A percentile compares a stretch with the other conserved stretches of the same genome.
Conservation (phyloP, 352 stramenopile genomes). For the Aphanomyces stellatus region DNA sequence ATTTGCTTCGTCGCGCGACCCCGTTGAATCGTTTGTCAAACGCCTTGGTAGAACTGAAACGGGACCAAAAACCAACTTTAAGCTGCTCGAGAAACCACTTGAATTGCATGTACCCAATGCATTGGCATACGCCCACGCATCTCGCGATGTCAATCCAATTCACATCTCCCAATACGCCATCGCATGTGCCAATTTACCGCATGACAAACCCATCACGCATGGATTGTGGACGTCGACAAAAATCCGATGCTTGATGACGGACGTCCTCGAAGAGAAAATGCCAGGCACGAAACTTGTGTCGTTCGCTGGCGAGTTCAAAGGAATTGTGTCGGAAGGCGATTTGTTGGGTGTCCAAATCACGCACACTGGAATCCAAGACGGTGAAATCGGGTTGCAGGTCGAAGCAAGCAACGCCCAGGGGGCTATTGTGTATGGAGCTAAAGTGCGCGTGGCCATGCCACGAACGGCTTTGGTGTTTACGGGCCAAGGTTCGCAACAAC, state of each 20-base stretch:
- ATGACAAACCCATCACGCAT: conserved; percentile 76
- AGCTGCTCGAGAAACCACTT: too few relatives aligned
- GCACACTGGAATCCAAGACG: conserved; percentile 50
- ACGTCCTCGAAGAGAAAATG: conserved; percentile 28
- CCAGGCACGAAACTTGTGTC: conserved; percentile 50
- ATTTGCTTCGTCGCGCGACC: not conserved
- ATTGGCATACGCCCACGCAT: conserved; percentile 74
- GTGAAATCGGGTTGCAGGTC: conserved; percentile 56
- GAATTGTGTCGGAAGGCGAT: conserved; percentile 77
- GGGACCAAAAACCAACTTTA: too few relatives aligned
- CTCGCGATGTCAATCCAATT: conserved; percentile 78
- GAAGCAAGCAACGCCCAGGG: conserved; percentile 57
- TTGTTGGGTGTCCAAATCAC: conserved; percentile 62
- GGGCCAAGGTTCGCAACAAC: conserved; percentile 63
- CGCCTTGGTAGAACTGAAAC: too few relatives aligned
- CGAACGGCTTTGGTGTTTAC: conserved; percentile 77
- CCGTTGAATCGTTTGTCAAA: not conserved
- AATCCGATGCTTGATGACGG: conserved; percentile 45
- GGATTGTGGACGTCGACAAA: conserved; percentile 80
- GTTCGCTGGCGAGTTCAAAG: conserved; percentile 76
- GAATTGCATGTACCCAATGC: too few relatives aligned
- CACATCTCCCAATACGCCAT: conserved; percentile 67
- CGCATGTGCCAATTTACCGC: conserved; percentile 57
- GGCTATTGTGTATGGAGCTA: conserved; percentile 58
- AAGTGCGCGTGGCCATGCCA: conserved; percentile 51